These are phyloP conservation scores for Dentipellis fragilis DNA, from an alignment of 768 basidiomycete species.

Conservation along the genomic window DNA sequence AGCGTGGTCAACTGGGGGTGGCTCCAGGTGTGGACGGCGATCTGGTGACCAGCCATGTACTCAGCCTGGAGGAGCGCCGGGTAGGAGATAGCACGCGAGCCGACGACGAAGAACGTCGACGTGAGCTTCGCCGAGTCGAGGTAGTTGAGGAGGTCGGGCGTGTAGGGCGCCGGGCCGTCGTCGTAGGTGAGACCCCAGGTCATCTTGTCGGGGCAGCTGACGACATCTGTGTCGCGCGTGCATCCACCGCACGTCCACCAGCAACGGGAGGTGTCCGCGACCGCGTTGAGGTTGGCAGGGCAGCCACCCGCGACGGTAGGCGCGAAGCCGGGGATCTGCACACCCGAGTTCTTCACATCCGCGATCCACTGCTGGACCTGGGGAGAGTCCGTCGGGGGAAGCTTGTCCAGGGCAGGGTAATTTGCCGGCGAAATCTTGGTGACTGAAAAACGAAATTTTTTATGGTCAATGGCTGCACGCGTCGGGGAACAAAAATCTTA, in stretches of 20 bases:
- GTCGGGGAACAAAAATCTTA: conserved; percentile 8
- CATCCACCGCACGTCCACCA: conserved; percentile 83
- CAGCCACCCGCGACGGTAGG: conserved; percentile 39
- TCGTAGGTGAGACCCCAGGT: conserved; percentile 58
- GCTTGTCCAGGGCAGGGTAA: conserved; percentile 58
- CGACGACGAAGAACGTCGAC: conserved; percentile 83
- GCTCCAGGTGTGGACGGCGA: conserved; percentile 65
- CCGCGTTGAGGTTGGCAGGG: conserved; percentile 41
- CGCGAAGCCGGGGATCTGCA: conserved; percentile 45
- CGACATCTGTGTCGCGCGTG: conserved; percentile 55
- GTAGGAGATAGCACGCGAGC: conserved; percentile 67
- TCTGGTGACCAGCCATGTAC: conserved; percentile 73
- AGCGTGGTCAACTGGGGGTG: conserved; percentile 66
- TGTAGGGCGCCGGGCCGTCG: conserved; percentile 76
- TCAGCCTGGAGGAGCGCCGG: conserved; percentile 62
- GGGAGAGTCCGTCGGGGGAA: conserved; percentile 49
- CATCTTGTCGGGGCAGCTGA: conserved; percentile 57
- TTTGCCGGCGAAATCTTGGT: conserved; percentile 16
- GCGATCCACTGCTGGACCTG: conserved; percentile 65
- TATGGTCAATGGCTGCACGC: not conserved
- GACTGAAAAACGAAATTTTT: not conserved
- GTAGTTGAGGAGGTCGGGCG: conserved; percentile 63
- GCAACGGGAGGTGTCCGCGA: conserved; percentile 42
- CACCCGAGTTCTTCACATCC: conserved; percentile 44
- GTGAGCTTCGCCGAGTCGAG: conserved; percentile 53